Percentiles rank a stretch among this genome's conserved stretches.
These are phyloP conservation scores for Jackrogersella minutella DNA, from an alignment of 495 filamentous ascomycete species.

Conservation along the genomic window DNA sequence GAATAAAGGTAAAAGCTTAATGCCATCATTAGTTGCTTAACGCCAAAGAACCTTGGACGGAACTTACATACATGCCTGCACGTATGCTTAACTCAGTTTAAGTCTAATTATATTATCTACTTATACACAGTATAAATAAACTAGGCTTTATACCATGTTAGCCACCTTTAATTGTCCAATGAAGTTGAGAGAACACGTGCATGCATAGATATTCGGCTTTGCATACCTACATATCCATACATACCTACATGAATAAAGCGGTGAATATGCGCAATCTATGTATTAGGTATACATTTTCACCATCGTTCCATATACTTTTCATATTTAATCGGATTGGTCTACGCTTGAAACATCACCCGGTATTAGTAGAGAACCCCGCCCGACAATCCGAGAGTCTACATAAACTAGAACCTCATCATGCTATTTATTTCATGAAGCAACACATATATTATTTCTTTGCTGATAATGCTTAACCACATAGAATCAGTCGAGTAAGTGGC, in stretches of 20 bases:
- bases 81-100: too few species aligned
- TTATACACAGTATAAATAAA: too few species aligned
- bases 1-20: not conserved
- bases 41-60: too few species aligned
- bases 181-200: not conserved
- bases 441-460: too few species aligned
- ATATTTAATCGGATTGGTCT: constrained; percentile 27
- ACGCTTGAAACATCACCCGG: constrained; percentile 31
- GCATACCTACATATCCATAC: constrained; percentile 1
- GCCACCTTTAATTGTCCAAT: constrained; percentile 23
- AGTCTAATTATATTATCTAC: too few species aligned
- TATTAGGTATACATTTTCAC: constrained; percentile 10
- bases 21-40: too few species aligned
- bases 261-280: constrained; percentile 28
- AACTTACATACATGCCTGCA: too few species aligned
- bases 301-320: constrained; percentile 16
- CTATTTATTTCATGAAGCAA: too few species aligned
- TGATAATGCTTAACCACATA: too few species aligned
- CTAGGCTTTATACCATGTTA: too few species aligned
- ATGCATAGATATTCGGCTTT: constrained; percentile 3
- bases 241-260: constrained; percentile 28
- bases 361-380: constrained; percentile 9
- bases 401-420: constrained; percentile 1
- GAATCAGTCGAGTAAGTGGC: too few species aligned
- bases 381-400: constrained; percentile 9